Percentiles rank a stretch among this genome's conserved stretches.
These are phyloP conservation scores for Phytophthora rubi DNA, from an alignment of 352 stramenopile species.

Conservation along the genomic window DNA sequence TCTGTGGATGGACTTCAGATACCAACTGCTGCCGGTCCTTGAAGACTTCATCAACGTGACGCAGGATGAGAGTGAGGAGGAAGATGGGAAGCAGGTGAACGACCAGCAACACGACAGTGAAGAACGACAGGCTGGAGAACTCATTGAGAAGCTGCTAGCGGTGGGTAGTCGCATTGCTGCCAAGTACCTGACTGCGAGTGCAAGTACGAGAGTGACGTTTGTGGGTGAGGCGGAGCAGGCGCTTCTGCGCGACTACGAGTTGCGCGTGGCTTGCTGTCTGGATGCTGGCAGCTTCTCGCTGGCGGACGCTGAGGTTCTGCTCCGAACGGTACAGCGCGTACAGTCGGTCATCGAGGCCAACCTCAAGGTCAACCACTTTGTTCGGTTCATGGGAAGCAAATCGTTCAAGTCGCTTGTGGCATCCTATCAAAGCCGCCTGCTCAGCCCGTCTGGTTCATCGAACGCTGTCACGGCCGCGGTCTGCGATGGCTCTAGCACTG, in stretches of 20 bases:
- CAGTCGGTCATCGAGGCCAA: conserved; percentile 72
- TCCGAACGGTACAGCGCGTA: conserved; percentile 62
- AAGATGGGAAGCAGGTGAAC: conserved; percentile 36
- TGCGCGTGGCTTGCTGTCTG: conserved; percentile 60
- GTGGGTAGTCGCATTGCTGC: conserved; percentile 59
- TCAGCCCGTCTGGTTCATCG: conserved; percentile 66
- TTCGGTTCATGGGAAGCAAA: conserved; percentile 84
- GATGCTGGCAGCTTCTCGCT: conserved; percentile 75
- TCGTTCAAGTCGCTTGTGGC: conserved; percentile 82
- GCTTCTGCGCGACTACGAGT: conserved; percentile 66
- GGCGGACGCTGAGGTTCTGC: conserved; percentile 64
- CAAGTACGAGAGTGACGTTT: conserved; percentile 71
- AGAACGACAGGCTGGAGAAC: conserved; percentile 49
- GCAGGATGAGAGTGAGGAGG: conserved; percentile 40
- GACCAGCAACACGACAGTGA: conserved; percentile 33
- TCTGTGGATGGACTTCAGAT: conserved; percentile 84
- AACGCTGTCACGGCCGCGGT: conserved; percentile 21
- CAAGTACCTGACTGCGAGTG: conserved; percentile 66
- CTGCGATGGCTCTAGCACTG: conserved; percentile 47
- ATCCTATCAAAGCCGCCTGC: conserved; percentile 75
- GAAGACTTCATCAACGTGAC: conserved; percentile 58
- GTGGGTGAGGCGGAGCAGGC: conserved; percentile 67
- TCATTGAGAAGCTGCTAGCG: conserved; percentile 75
- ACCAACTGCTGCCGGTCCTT: conserved; percentile 72
- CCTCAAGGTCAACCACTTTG: conserved; percentile 88